Percentiles rank a stretch among this genome's conserved stretches.
phyloP scores from a whole-genome alignment of 805 yeast species.

The Cyberlindnera amylophila region DNA sequence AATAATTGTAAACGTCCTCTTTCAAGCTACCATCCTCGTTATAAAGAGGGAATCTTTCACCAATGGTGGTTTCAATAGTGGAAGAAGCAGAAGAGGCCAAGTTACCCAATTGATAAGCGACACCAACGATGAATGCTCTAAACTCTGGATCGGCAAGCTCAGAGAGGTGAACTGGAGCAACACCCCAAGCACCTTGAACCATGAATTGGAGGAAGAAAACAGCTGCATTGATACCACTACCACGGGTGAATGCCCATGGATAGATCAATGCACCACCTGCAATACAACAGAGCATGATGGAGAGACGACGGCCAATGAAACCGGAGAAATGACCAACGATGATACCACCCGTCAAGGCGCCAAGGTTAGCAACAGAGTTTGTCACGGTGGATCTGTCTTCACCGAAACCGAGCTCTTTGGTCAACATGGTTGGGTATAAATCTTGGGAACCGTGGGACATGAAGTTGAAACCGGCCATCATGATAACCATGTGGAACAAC shows the following conservation, averaged over 20 bases:
- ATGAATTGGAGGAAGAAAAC: slow-evolving; percentile 58
- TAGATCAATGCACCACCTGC: slow-evolving; percentile 59
- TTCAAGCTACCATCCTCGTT: slow-evolving; percentile 28
- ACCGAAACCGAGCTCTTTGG: slow-evolving; percentile 41
- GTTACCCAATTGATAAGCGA: slow-evolving; percentile 66
- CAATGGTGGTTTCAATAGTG: slow-evolving; percentile 61
- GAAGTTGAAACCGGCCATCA: slow-evolving; percentile 64
- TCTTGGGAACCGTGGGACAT: slow-evolving; percentile 64
- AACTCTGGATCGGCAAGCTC: slow-evolving; percentile 62
- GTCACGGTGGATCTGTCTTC: slow-evolving; percentile 48
- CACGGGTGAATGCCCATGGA: slow-evolving; percentile 55
- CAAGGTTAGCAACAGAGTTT: slow-evolving; percentile 53
- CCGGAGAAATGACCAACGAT: slow-evolving; percentile 52
- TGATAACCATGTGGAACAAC: slow-evolving; percentile 49
- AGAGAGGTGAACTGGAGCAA: slow-evolving; percentile 56
- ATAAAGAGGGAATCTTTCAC: slow-evolving; percentile 47
- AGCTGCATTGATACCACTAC: slow-evolving; percentile 50
- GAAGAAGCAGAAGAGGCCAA: slow-evolving; percentile 63
- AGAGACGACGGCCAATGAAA: slow-evolving; percentile 51
- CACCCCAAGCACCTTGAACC: slow-evolving; percentile 72
- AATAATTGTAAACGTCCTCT: slow-evolving; percentile 43
- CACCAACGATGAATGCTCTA: slow-evolving; percentile 60
- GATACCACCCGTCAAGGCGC: slow-evolving; percentile 56
- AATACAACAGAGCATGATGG: slow-evolving; percentile 48
- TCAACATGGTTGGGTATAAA: slow-evolving; percentile 52